Conservation (phyloP, 176 grass and related monocot species). For the Microstegium vimineum region DNA sequence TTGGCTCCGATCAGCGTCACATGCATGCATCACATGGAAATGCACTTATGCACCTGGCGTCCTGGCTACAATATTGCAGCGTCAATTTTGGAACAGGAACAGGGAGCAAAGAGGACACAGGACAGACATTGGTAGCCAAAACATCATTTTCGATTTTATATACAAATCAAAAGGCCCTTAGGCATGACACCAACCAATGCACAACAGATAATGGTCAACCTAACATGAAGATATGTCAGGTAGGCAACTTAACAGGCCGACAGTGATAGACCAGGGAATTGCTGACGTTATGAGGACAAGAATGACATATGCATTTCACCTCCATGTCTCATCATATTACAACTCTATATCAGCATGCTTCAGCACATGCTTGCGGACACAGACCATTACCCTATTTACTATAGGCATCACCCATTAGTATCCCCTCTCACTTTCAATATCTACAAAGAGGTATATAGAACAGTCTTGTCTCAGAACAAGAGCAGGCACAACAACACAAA, state of each 20-base stretch:
- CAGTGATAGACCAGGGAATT: not conserved
- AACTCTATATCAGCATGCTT: slow-evolving; percentile 49
- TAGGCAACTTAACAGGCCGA: slow-evolving; percentile 8
- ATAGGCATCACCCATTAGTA: slow-evolving; percentile 10
- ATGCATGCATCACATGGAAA: not conserved
- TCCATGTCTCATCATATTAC: slow-evolving; percentile 31
- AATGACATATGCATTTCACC: slow-evolving; percentile 36
- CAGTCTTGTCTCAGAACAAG: slow-evolving; percentile 48
- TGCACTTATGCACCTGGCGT: not conserved
- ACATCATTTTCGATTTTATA: not conserved
- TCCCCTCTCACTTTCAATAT: slow-evolving; percentile 20
- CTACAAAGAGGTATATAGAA: slow-evolving; percentile 21
- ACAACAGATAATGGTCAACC: not conserved
- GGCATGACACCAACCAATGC: not conserved
- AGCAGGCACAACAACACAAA: slow-evolving; percentile 60
- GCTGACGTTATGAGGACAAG: not conserved
- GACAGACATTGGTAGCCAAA: not conserved
- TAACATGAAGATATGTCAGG: not conserved
- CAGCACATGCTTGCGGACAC: slow-evolving; percentile 24
- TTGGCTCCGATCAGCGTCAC: not conserved
- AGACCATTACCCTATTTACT: slow-evolving; percentile 15
- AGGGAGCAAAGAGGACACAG: not conserved
- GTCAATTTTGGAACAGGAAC: not conserved
- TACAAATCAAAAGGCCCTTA: not conserved
- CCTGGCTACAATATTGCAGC: not conserved